Percentiles rank a stretch among this genome's conserved stretches.
Conservation (phyloP, 495 filamentous ascomycete species). For the Neurospora hispaniola region DNA sequence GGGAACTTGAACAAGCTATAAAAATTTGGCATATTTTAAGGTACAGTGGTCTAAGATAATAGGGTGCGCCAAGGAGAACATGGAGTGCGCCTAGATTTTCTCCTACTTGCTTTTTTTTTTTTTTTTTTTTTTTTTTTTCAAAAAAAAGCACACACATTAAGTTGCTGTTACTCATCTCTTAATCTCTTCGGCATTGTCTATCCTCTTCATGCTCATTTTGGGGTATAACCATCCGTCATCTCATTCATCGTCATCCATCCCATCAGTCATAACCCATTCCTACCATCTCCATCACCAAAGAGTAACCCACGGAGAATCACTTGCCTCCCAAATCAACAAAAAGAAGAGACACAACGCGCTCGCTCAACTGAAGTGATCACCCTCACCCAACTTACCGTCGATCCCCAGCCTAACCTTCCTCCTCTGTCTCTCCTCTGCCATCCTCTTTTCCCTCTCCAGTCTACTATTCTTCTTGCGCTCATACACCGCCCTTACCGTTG, state of each 20-base stretch:
- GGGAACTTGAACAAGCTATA: no score
- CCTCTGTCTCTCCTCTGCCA: slow-evolving; percentile 35
- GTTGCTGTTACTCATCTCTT: background rate
- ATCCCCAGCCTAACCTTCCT: slow-evolving; percentile 32
- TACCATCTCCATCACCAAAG: background rate
- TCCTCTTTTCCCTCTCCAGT: slow-evolving; percentile 45
- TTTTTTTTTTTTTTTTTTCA: no score
- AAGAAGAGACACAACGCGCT: background rate
- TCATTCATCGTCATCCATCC: background rate
- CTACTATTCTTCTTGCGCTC: slow-evolving; percentile 73
- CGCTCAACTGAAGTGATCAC: slow-evolving; percentile 39
- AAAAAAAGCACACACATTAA: background rate
- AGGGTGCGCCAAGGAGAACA: background rate
- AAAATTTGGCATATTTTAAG: no score
- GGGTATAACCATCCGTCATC: background rate
- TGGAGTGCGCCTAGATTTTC: background rate
- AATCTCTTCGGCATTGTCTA: background rate
- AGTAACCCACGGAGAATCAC: background rate
- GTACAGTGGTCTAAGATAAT: no score
- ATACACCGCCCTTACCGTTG: slow-evolving; percentile 81
- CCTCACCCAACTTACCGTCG: slow-evolving; percentile 31
- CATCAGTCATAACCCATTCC: background rate
- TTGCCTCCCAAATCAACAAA: background rate
- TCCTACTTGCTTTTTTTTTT: background rate
- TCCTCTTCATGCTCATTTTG: background rate